Percentiles rank a stretch among this genome's conserved stretches.
phyloP scores from a whole-genome alignment of 805 yeast genomes.

The Danielozyma ontarioensis region DNA sequence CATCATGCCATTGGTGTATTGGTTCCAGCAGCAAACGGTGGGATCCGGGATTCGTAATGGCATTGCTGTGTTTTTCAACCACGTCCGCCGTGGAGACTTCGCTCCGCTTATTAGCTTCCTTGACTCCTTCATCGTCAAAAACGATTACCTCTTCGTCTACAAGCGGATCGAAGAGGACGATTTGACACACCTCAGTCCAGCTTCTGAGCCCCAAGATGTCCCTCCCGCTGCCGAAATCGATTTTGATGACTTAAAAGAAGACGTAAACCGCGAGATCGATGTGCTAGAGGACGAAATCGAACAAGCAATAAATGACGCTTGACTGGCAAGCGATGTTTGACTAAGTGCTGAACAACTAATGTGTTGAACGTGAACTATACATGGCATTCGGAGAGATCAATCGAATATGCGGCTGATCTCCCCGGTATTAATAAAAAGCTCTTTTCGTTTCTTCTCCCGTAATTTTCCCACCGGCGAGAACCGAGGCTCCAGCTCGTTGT shows the following conservation, averaged over 20 bases:
- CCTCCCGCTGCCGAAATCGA: too few relatives aligned
- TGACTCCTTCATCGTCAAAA: conserved; percentile 12
- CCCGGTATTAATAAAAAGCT: neutral
- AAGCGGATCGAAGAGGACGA: conserved; percentile 11
- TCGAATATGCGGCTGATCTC: neutral
- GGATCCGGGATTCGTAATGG: conserved; percentile 7
- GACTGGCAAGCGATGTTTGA: too few relatives aligned
- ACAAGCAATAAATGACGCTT: neutral
- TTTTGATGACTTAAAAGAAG: conserved; percentile 10
- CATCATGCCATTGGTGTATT: conserved; percentile 9
- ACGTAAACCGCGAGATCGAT: conserved; percentile 20
- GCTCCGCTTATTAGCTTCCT: conserved; percentile 8
- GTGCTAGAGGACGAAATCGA: conserved; percentile 6
- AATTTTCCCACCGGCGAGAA: conserved; percentile 27
- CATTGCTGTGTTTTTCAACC: conserved; percentile 2
- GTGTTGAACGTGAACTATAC: too few relatives aligned
- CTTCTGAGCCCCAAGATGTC: too few relatives aligned
- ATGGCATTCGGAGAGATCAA: too few relatives aligned
- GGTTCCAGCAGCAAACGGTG: conserved; percentile 5
- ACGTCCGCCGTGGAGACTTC: too few relatives aligned
- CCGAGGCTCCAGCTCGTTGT: conserved; percentile 20
- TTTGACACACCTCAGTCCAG: too few relatives aligned
- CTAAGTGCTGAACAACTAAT: too few relatives aligned
- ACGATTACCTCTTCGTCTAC: conserved; percentile 25
- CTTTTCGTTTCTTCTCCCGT: conserved; percentile 15